Evolutionary conservation across 148 eudicot genomes (phyloP).

Genomic region (Cornus controversa): DNA sequence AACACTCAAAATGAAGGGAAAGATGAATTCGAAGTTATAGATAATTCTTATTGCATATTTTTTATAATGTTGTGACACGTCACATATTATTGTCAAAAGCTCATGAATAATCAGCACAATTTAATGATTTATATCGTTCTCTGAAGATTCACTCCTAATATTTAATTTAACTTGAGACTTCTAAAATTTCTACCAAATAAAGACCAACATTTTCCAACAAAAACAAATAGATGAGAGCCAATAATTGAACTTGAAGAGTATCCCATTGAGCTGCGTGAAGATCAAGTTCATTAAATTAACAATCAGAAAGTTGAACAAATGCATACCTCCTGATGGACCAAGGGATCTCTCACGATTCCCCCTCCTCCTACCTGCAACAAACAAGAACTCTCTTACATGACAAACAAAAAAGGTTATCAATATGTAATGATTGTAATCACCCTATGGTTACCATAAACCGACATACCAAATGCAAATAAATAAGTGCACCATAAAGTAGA

Average conservation of each 20-base stretch:
- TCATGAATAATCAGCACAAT: not conserved
- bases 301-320: not conserved
- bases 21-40: too few relatives aligned
- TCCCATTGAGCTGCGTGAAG: not conserved
- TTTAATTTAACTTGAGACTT: not conserved
- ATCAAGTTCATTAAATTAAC: not conserved
- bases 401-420: not conserved
- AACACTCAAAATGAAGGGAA: too few relatives aligned
- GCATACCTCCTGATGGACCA: constrained; percentile 82
- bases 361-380: constrained; percentile 85
- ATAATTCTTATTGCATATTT: not conserved
- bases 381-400: not conserved
- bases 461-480: not conserved
- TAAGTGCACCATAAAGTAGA: not conserved
- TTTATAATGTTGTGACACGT: too few relatives aligned
- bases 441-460: not conserved
- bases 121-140: not conserved
- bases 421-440: not conserved
- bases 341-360: constrained; percentile 91
- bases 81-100: not conserved
- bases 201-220: not conserved
- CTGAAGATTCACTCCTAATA: not conserved
- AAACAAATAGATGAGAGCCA: not conserved
- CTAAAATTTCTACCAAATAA: not conserved
- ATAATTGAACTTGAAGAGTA: not conserved